Percentiles rank a stretch among this genome's conserved stretches.
Evolutionary conservation across 768 basidiomycete genomes (phyloP).

Genomic region (Leccinum barrowsii): DNA sequence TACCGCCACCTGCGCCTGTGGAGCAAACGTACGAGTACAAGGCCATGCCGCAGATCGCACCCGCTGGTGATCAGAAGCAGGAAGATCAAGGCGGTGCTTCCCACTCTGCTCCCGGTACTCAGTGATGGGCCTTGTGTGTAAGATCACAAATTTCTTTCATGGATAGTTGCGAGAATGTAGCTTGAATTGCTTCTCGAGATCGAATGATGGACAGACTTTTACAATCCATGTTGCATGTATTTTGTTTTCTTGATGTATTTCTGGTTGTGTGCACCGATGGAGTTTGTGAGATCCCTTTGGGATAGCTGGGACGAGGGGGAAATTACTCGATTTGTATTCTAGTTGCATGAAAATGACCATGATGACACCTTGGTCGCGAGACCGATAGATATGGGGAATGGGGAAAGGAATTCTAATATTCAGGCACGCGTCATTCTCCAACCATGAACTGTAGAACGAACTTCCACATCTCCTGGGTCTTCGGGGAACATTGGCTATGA

Average conservation of each 20-base stretch:
- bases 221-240: background rate
- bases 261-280: background rate
- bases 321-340: background rate
- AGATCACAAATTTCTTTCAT: background rate
- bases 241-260: background rate
- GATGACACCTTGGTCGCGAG: background rate
- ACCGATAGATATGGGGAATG: background rate
- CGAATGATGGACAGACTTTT: background rate
- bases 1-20: background rate
- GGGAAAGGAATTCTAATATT: background rate
- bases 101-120: background rate
- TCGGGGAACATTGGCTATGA: conserved; percentile 85
- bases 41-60: background rate
- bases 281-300: too few relatives aligned
- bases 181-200: background rate
- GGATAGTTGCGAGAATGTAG: background rate
- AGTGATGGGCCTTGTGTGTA: background rate
- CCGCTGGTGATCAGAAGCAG: conserved; percentile 9
- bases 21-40: conserved; percentile 2
- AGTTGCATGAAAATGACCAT: background rate
- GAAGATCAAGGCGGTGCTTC: background rate
- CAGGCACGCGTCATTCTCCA: conserved; percentile 51
- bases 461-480: conserved; percentile 73
- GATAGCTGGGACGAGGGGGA: background rate
- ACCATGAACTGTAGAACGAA: conserved; percentile 82